Percentiles rank a stretch among this genome's conserved stretches.
Evolutionary conservation across 495 filamentous ascomycete genomes (phyloP).

Genomic region (Penicillium arizonense): DNA sequence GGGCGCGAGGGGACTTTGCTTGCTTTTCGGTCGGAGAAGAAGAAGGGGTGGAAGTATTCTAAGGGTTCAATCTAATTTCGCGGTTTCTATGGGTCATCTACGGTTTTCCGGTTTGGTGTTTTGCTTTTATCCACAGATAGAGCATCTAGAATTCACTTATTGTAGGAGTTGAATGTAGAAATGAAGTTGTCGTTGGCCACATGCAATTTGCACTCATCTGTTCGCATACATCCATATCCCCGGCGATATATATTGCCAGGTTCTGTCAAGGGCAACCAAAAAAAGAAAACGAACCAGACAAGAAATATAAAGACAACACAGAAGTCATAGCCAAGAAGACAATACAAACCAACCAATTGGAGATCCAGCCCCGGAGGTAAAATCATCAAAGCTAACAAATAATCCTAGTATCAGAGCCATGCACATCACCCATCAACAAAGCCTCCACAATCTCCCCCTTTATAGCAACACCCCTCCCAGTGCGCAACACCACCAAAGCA

Average conservation of each 20-base stretch:
- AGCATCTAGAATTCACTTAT: neutral
- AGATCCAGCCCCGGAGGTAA: constrained; percentile 11
- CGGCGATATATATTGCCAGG: too few species aligned
- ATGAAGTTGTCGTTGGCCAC: too few species aligned
- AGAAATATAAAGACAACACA: constrained; percentile 2
- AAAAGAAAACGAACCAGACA: constrained; percentile 3
- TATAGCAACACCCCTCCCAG: constrained; percentile 42
- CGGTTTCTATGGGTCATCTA: neutral
- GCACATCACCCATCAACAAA: constrained; percentile 56
- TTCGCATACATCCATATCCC: too few species aligned
- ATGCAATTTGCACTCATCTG: too few species aligned
- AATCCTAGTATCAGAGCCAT: constrained; percentile 25
- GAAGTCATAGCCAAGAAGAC: constrained; percentile 1
- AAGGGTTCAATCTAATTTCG: constrained; percentile 20
- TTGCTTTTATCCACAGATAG: neutral
- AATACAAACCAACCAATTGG: constrained; percentile 5
- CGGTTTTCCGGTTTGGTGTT: neutral
- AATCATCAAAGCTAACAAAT: constrained; percentile 19
- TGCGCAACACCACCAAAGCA: constrained; percentile 75
- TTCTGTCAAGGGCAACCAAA: constrained; percentile 2
- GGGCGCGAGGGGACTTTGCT: constrained; percentile 66
- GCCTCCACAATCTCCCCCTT: constrained; percentile 60
- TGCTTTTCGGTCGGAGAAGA: constrained; percentile 76
- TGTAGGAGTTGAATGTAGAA: too few species aligned
- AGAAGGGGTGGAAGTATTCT: constrained; percentile 44